A percentile compares a stretch with the other conserved stretches of the same genome.
phyloP scores from a whole-genome alignment of 2,329 filamentous ascomycete genomes.

The Colletotrichum sp. region DNA sequence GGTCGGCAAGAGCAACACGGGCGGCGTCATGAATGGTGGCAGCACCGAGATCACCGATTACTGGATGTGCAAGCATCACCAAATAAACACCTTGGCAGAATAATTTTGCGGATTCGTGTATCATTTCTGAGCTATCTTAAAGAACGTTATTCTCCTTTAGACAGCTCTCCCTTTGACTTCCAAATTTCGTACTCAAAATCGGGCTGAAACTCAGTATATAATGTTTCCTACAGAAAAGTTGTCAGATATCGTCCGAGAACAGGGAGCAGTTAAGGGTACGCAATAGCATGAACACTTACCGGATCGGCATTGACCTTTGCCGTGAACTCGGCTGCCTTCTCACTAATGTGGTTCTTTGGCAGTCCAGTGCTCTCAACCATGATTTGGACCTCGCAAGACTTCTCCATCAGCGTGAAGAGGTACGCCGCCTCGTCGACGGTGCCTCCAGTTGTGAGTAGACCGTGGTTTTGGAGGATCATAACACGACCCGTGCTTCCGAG shows the following conservation, averaged over 20 bases:
- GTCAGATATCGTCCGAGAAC: not conserved
- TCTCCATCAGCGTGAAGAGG: conserved; percentile 52
- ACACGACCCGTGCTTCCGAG: conserved; percentile 57
- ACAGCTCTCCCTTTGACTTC: not conserved
- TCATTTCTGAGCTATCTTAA: not conserved
- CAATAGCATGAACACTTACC: not conserved
- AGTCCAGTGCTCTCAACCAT: conserved; percentile 32
- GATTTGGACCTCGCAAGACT: conserved; percentile 37
- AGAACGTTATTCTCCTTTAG: not conserved
- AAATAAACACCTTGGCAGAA: not conserved
- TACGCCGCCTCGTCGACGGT: conserved; percentile 74
- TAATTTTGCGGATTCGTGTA: not conserved
- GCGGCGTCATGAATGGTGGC: not conserved
- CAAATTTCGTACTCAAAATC: not conserved
- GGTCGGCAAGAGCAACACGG: not conserved
- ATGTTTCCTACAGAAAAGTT: not conserved
- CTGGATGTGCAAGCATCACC: not conserved
- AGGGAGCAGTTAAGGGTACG: not conserved
- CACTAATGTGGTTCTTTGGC: conserved; percentile 32
- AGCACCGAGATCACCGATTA: not conserved
- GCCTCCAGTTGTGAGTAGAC: conserved; percentile 64
- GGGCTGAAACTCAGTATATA: not conserved
- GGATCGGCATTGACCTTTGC: not conserved
- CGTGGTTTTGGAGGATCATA: conserved; percentile 68
- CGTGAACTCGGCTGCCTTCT: conserved; percentile 37